A percentile compares a stretch with the other conserved stretches of the same genome.
Evolutionary conservation across 768 basidiomycete genomes (phyloP).

Genomic region (Termitomyces sp.): DNA sequence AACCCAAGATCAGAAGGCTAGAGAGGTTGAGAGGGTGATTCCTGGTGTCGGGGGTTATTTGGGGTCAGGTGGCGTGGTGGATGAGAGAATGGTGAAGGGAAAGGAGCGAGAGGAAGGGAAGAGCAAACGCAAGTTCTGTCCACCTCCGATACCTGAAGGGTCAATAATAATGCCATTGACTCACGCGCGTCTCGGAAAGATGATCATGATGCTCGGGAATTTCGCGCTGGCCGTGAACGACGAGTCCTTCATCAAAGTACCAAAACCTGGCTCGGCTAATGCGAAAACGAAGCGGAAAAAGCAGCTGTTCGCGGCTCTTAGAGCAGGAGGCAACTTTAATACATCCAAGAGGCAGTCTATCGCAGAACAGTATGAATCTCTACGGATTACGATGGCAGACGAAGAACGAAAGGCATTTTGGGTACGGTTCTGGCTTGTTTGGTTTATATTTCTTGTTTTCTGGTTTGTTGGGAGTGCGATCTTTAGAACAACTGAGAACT

Average conservation of each 20-base stretch:
- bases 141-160: conserved; percentile 12
- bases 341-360: conserved; percentile 1
- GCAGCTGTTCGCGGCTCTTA: background rate
- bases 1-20: background rate
- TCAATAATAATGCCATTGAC: conserved; percentile 36
- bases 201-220: conserved; percentile 52
- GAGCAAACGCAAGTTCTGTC: background rate
- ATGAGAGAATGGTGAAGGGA: background rate
- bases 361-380: conserved; percentile 28
- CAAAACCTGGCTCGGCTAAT: conserved; percentile 8
- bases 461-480: conserved; percentile 76
- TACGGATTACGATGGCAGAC: conserved; percentile 27
- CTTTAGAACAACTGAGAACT: conserved; percentile 66
- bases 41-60: background rate
- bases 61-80: background rate
- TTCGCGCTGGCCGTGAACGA: conserved; percentile 41
- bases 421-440: conserved; percentile 54
- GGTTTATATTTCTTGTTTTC: conserved; percentile 66
- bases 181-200: conserved; percentile 53
- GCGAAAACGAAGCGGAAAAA: background rate
- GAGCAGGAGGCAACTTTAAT: background rate
- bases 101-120: conserved; percentile 1
- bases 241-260: conserved; percentile 11
- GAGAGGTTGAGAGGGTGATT: background rate
- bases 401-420: conserved; percentile 56